Base-by-base conservation (phyloP, 2,329 filamentous ascomycete genomes). In the Penicillium sp. region DNA sequence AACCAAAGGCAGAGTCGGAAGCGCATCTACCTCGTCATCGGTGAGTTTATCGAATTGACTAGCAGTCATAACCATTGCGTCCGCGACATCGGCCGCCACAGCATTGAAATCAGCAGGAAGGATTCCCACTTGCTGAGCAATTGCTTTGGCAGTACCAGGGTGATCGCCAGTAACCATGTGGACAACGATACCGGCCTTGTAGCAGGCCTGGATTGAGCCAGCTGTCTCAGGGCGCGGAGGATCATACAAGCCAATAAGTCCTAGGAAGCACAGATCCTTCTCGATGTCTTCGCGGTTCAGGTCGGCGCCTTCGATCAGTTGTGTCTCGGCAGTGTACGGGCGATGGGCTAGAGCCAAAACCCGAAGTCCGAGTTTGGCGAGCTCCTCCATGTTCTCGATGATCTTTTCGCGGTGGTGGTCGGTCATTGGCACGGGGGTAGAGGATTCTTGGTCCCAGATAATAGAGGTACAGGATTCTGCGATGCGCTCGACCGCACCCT, bases 131-230 rank as follows among this genome's bases (percentile, higher is more conserved):
- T 92, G 85, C 64, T 82, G 81, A 22, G 89, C 89, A 66, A 92
- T 91, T 11, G 89, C 88, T 66, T 83, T 82, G 34, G 89, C 89
- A 1, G 89, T 93, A 55, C 86, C 84, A 6, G 86, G 86, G 66
- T 92, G 88, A 65, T 93, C 89, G 50, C 89, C 89, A 37, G 89
- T 93, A 31, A 92, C 80, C 89, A 92, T 92, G 74, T 90, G 87
- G 13, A 91, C 88, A 62, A 80, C 82, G 69, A 91, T 89, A 46
- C 89, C 89, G 26, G 89, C 89, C 43, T 79, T 79, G 52, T 87
- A 82, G 65, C 87, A 90, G 66, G 86, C 82, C 22, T 78, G 77
- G 54, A 91, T 88, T 11, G 88, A 85, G 2, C 78, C 80, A 31
- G 86, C 88, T 3, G 90, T 90, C 75, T 93, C 90, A 4, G 84